Conservation (phyloP, 2,329 filamentous ascomycete genomes). For the Coniochaeta prunicola region DNA sequence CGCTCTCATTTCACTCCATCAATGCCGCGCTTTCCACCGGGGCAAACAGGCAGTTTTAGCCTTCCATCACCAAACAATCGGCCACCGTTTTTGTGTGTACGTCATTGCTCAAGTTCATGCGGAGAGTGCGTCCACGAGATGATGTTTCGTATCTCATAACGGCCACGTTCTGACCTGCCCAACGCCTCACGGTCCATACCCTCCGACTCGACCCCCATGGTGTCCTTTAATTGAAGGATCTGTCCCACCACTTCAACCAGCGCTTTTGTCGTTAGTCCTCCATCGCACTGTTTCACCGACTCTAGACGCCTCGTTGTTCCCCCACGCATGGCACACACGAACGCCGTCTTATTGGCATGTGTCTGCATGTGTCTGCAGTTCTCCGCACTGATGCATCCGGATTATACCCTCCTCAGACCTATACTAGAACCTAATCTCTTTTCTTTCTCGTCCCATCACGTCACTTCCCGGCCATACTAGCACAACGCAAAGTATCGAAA, state of each 20-base stretch:
- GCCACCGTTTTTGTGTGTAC: neutral
- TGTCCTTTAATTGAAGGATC: constrained; percentile 1
- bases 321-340: constrained; percentile 1
- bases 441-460: neutral
- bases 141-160: neutral
- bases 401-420: neutral
- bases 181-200: neutral
- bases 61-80: neutral
- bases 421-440: neutral
- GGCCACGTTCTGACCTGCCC: neutral
- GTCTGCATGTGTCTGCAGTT: constrained; percentile 2
- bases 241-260: neutral
- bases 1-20: constrained; percentile 10
- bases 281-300: constrained; percentile 1
- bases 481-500: neutral
- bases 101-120: neutral
- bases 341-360: neutral
- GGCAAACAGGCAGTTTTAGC: constrained; percentile 6
- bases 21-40: constrained; percentile 17
- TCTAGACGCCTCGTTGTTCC: neutral
- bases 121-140: neutral
- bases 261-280: neutral
- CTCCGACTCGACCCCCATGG: neutral
- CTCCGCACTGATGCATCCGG: neutral
- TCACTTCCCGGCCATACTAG: neutral